Percentiles rank a stretch among this genome's conserved stretches.
These are phyloP conservation scores for Hippophae rhamnoides DNA, from an alignment of 306 rosid species.

Conservation along the genomic window DNA sequence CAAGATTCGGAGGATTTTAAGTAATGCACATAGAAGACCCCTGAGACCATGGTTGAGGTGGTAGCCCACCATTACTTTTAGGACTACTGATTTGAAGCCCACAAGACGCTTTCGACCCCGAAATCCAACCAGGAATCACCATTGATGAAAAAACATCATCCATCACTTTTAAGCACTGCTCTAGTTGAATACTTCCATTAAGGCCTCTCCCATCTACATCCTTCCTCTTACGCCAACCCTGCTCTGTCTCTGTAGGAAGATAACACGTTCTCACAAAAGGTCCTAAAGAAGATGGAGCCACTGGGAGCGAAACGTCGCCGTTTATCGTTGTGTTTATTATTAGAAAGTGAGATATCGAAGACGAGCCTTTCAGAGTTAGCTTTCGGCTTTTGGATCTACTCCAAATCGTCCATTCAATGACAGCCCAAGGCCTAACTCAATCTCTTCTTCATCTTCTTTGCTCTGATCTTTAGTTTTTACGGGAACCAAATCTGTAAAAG, in stretches of 20 bases:
- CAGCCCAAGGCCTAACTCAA: slow-evolving; percentile 65
- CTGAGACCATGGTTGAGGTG: slow-evolving; percentile 26
- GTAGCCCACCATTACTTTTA: slow-evolving; percentile 1
- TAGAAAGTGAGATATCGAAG: slow-evolving; percentile 46
- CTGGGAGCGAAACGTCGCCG: slow-evolving; percentile 13
- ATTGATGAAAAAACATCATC: slow-evolving; percentile 12
- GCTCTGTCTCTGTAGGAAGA: slow-evolving; percentile 56
- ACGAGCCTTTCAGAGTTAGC: slow-evolving; percentile 34
- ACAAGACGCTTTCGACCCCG: slow-evolving; percentile 5
- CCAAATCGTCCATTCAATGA: slow-evolving; percentile 77
- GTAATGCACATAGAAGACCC: slow-evolving; percentile 2
- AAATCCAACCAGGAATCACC: slow-evolving; percentile 19
- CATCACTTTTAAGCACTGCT: slow-evolving; percentile 22
- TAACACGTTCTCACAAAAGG: slow-evolving; percentile 49
- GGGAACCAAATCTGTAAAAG: slow-evolving; percentile 30
- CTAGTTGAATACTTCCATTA: slow-evolving; percentile 10
- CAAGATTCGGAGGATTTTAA: too few relatives aligned
- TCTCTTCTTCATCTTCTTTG: slow-evolving; percentile 13
- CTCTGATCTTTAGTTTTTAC: slow-evolving; percentile 17
- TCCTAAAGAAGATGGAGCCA: neutral
- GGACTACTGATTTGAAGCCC: slow-evolving; percentile 23
- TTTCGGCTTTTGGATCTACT: slow-evolving; percentile 54
- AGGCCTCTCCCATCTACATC: slow-evolving; percentile 19
- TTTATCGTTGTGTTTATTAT: slow-evolving; percentile 8
- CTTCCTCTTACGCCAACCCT: slow-evolving; percentile 67